These are phyloP conservation scores for Ceratobasidium sp. DNA, from an alignment of 1,284 basidiomycete genomes.

Conservation along the genomic window DNA sequence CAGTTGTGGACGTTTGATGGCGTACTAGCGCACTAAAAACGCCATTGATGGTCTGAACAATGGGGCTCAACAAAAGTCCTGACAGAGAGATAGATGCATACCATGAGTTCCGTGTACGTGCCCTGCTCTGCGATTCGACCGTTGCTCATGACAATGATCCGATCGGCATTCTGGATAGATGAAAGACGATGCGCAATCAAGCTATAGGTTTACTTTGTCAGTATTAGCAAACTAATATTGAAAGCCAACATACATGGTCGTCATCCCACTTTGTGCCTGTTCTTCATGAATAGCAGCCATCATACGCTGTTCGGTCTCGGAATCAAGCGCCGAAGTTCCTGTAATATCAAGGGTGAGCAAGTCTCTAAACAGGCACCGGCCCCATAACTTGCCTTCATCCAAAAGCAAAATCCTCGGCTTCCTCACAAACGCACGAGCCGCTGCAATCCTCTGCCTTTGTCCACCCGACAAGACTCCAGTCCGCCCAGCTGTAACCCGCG, in stretches of 20 bases:
- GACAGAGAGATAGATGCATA: background rate
- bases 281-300: constrained; percentile 57
- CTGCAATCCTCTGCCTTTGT: constrained; percentile 60
- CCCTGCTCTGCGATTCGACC: constrained; percentile 62
- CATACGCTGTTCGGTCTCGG: constrained; percentile 60
- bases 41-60: constrained; percentile 28
- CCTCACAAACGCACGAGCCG: constrained; percentile 61
- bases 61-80: too few species aligned
- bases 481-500: constrained; percentile 59
- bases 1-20: constrained; percentile 6
- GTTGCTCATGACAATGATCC: constrained; percentile 64
- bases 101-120: constrained; percentile 59
- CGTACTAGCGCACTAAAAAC: constrained; percentile 29
- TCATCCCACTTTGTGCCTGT: constrained; percentile 55
- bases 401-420: constrained; percentile 60
- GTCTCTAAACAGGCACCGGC: background rate
- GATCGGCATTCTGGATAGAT: constrained; percentile 66
- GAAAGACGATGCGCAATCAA: constrained; percentile 65
- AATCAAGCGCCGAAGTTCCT: constrained; percentile 60
- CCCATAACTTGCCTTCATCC: constrained; percentile 57
- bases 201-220: background rate
- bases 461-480: constrained; percentile 59
- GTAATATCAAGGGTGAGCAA: background rate
- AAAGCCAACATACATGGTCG: constrained; percentile 51
- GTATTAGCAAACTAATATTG: background rate